phyloP scores from a whole-genome alignment of 106 monocot species.

The Vanilla planifolia region DNA sequence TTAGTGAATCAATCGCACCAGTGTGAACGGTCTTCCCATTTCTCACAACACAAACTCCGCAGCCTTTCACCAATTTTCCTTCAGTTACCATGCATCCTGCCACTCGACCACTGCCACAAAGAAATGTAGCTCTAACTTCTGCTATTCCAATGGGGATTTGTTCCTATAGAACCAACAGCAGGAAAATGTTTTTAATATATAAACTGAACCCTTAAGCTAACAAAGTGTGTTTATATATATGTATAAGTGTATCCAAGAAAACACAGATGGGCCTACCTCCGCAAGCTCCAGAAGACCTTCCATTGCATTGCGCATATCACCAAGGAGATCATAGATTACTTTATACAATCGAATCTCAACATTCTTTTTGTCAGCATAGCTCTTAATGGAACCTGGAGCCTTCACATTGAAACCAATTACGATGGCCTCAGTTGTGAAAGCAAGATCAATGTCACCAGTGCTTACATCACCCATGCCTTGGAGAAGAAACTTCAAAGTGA shows the following conservation, averaged over 20 bases:
- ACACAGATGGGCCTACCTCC: too few species aligned
- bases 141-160: constrained; percentile 74
- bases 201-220: too few species aligned
- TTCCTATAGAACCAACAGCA: constrained; percentile 36
- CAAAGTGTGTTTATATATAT: too few species aligned
- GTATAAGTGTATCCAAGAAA: too few species aligned
- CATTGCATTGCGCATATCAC: constrained; percentile 88
- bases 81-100: constrained; percentile 95
- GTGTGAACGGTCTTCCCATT: constrained; percentile 62
- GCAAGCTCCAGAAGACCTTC: constrained; percentile 88
- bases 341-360: constrained; percentile 87
- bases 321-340: constrained; percentile 91
- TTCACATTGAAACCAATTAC: constrained; percentile 97
- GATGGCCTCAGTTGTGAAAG: constrained; percentile 73
- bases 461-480: constrained; percentile 96
- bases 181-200: neutral
- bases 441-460: constrained; percentile 84
- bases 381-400: constrained; percentile 77
- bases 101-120: constrained; percentile 89
- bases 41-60: constrained; percentile 64
- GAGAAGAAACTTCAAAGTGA: constrained; percentile 75
- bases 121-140: constrained; percentile 74
- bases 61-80: constrained; percentile 79
- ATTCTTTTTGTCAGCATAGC: constrained; percentile 77
- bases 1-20: constrained; percentile 62